These are phyloP conservation scores for Flaveria ramosissima DNA, from an alignment of 129 eudicot genomes.

Conservation along the genomic window DNA sequence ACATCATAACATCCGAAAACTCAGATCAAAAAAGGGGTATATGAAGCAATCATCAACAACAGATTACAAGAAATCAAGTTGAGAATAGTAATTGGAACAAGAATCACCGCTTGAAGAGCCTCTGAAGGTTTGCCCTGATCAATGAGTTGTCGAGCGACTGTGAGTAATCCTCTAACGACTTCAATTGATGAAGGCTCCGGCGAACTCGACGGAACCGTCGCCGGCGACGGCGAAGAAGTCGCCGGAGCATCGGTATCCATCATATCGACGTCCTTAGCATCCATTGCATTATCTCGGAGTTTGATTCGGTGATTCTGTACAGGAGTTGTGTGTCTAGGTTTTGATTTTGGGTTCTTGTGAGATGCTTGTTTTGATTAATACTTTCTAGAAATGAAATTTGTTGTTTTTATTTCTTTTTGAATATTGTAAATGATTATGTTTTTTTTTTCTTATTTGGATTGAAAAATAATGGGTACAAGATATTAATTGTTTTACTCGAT, in stretches of 20 bases:
- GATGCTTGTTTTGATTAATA: not conserved
- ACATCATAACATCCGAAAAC: no score
- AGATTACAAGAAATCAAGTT: not conserved
- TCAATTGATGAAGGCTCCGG: constrained; percentile 36
- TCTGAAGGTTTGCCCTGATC: constrained; percentile 78
- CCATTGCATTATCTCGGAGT: constrained; percentile 51
- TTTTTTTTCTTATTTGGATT: no score
- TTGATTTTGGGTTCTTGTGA: not conserved
- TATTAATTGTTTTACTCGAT: no score
- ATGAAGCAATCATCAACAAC: not conserved
- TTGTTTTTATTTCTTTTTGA: not conserved
- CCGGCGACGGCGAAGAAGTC: constrained; percentile 36
- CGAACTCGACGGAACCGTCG: not conserved
- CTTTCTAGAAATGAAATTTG: not conserved
- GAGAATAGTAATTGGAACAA: not conserved
- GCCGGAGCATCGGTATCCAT: constrained; percentile 57
- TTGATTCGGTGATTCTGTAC: constrained; percentile 6
- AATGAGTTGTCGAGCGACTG: constrained; percentile 68
- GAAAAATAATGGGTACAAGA: not conserved
- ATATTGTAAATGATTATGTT: not conserved
- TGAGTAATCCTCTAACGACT: constrained; percentile 48
- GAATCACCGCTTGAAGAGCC: constrained; percentile 79
- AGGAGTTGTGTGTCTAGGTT: constrained; percentile 30
- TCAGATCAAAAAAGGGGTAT: no score
- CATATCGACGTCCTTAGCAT: constrained; percentile 55